Base-by-base conservation (phyloP, 805 yeast genomes). In the Metahyphopichia silvanorum region DNA sequence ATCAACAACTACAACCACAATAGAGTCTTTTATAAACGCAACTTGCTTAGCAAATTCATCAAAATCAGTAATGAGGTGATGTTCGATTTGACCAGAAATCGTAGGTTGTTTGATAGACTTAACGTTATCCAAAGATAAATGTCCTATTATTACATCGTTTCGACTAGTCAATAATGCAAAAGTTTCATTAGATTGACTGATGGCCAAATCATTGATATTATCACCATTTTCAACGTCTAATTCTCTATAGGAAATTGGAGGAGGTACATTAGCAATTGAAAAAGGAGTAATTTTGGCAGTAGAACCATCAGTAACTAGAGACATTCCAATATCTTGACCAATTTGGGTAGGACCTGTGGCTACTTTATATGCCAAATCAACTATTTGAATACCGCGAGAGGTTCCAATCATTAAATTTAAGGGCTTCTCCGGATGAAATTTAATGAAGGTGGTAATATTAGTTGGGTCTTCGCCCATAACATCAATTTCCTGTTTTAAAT, bases 381-480 rank as follows among this genome's bases (percentile, higher is more conserved):
- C 71, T 35, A 81, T 76, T 44, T 77, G 80, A 13, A 88, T 54
- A 3, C 65, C 63, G 5, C 55, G 35, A 0, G 58, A 41, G 4
- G 82, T 74, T 12, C 82, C 87, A 31, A 84, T 61, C 71, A 88
- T 71, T 32, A 89, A 53, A 21, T 85, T 79, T 25, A 81, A 70
- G 2, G 94, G 87, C 52, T 86, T 84, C 53, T 89, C 98, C 1
- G 94, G 91, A 52, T 91, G 97, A 79, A 96, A 93, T 50, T 71
- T 76, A 31, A 75, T 63, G 47, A 71, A 79, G 4, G 43, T 13
- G 16, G 74, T 57, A 22, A 57, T 50, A 27, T 56, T 54, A 9
- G 37, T 34, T 2, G 46, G 42, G 22, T 54, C 58, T 16, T 49
- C 54, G 2, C 36, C 38, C 20, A 47, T 42, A 7, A 66, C 54